Percentiles rank a stretch among this genome's conserved stretches.
These are phyloP conservation scores for Rugosomyces carneus DNA, from an alignment of 1,284 basidiomycete genomes.

Conservation along the genomic window DNA sequence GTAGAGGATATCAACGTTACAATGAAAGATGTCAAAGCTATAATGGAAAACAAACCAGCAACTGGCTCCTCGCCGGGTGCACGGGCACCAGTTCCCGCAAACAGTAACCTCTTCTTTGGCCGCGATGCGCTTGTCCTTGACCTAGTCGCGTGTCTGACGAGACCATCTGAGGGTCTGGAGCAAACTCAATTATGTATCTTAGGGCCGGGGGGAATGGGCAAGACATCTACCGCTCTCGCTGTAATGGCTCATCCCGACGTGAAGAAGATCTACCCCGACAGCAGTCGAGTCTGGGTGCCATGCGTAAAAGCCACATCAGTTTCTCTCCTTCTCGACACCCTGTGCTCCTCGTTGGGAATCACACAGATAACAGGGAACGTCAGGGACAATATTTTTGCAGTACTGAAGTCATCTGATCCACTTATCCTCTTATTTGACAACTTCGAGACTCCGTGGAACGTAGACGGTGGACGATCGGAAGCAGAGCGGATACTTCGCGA, in stretches of 20 bases:
- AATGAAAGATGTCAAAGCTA: background rate
- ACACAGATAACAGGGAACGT: slow-evolving; percentile 10
- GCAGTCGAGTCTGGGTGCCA: slow-evolving; percentile 22
- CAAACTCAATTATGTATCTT: slow-evolving; percentile 19
- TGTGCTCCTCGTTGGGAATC: slow-evolving; percentile 17
- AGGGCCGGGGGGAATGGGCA: slow-evolving; percentile 32
- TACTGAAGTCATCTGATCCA: slow-evolving; percentile 7
- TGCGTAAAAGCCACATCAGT: slow-evolving; percentile 22
- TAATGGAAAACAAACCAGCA: background rate
- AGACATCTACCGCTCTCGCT: slow-evolving; percentile 26
- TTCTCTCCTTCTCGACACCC: slow-evolving; percentile 17
- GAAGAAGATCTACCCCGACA: slow-evolving; percentile 13
- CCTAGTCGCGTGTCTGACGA: background rate
- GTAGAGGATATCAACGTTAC: slow-evolving; percentile 4
- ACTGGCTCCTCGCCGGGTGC: no score
- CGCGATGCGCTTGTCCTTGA: slow-evolving; percentile 9
- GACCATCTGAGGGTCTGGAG: slow-evolving; percentile 2
- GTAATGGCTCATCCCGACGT: slow-evolving; percentile 21
- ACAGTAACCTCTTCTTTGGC: background rate
- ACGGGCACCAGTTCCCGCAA: no score
- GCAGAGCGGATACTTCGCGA: slow-evolving; percentile 14
- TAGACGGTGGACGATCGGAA: slow-evolving; percentile 1
- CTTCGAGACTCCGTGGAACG: slow-evolving; percentile 29
- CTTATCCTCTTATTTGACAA: slow-evolving; percentile 28
- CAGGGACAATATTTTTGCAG: slow-evolving; percentile 14